A percentile compares a stretch with the other conserved stretches of the same genome.
These are phyloP conservation scores for Leucosporidium creatinivorum DNA, from an alignment of 768 basidiomycete genomes.

Conservation along the genomic window DNA sequence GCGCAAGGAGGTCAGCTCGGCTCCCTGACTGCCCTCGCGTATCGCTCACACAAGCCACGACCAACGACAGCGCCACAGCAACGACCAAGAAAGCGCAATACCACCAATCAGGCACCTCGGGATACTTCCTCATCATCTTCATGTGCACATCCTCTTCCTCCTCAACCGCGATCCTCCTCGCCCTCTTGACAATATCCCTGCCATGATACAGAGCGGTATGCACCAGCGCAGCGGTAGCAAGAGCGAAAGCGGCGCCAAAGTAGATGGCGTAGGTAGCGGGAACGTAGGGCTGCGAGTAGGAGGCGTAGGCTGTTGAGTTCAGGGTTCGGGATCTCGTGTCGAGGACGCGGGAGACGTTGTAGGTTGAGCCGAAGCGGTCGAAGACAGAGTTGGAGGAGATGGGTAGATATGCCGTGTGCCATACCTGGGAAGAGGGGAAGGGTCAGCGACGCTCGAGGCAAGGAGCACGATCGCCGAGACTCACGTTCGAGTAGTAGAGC, in stretches of 20 bases:
- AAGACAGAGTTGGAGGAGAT: conserved; percentile 69
- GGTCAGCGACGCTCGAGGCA: not conserved
- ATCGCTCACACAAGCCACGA: conserved; percentile 47
- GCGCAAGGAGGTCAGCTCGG: not conserved
- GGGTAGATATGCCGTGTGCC: conserved; percentile 81
- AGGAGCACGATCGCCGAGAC: conserved; percentile 38
- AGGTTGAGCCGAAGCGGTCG: conserved; percentile 71
- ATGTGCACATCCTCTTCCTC: conserved; percentile 92
- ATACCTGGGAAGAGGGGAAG: conserved; percentile 47
- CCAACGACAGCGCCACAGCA: conserved; percentile 58
- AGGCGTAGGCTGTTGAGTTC: conserved; percentile 64
- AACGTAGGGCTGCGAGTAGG: conserved; percentile 84
- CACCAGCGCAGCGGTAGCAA: conserved; percentile 75
- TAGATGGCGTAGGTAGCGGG: conserved; percentile 82
- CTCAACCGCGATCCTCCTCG: conserved; percentile 67
- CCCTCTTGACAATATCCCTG: conserved; percentile 58
- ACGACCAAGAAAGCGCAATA: conserved; percentile 59
- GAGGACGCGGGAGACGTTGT: conserved; percentile 68
- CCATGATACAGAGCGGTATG: conserved; percentile 86
- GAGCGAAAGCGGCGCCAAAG: conserved; percentile 76
- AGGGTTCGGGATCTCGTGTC: conserved; percentile 54
- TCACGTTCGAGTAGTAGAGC: conserved; percentile 87
- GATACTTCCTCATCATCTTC: conserved; percentile 88
- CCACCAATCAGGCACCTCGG: conserved; percentile 81
- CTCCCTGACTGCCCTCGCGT: conserved; percentile 48